Evolutionary conservation across 2,329 filamentous ascomycete genomes (phyloP).

Genomic region (Periglandula ipomoeae): DNA sequence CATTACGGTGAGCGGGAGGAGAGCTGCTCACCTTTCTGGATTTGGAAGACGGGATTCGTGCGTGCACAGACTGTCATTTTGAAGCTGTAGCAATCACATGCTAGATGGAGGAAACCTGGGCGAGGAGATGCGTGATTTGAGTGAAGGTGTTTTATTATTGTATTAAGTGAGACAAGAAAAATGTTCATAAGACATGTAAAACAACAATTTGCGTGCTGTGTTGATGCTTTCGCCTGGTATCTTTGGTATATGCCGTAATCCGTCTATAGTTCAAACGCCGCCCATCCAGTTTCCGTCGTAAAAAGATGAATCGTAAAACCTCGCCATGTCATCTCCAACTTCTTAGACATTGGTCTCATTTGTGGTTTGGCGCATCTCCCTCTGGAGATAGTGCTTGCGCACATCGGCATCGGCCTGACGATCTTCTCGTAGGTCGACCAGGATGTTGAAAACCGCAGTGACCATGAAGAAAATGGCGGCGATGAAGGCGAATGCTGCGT

Average conservation of each 20-base stretch:
- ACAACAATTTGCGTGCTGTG: background rate
- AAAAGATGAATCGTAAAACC: background rate
- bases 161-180: background rate
- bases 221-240: background rate
- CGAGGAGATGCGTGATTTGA: background rate
- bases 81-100: background rate
- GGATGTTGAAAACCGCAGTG: slow-evolving; percentile 35
- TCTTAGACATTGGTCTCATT: background rate
- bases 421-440: background rate
- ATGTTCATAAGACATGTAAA: background rate
- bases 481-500: slow-evolving; percentile 57
- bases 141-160: background rate
- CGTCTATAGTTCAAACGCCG: background rate
- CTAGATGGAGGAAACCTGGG: background rate
- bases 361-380: background rate
- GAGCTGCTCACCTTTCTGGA: background rate
- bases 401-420: background rate
- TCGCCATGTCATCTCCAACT: background rate
- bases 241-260: background rate
- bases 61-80: background rate
- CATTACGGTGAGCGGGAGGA: background rate
- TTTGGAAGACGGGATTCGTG: background rate
- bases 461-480: slow-evolving; percentile 56
- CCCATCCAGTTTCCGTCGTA: background rate
- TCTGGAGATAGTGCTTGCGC: background rate